These are phyloP conservation scores for Ehretia macrophylla DNA, from an alignment of 257 asterid species.

Conservation along the genomic window DNA sequence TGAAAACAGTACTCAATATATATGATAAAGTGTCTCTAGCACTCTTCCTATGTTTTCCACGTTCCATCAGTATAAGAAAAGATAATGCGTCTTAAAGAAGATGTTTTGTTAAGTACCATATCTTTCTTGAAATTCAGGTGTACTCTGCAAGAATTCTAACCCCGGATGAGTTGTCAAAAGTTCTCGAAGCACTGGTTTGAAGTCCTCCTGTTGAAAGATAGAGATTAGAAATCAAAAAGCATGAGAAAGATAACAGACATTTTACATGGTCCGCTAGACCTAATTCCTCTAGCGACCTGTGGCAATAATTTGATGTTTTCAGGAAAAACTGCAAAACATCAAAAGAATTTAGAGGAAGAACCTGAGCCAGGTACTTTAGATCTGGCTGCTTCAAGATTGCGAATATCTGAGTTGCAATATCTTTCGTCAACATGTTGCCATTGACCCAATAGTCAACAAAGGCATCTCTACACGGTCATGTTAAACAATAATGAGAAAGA, in stretches of 20 bases:
- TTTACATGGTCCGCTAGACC: neutral
- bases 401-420: slow-evolving; percentile 71
- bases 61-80: no score
- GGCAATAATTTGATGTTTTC: no score
- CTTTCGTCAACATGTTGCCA: slow-evolving; percentile 84
- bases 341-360: slow-evolving; percentile 15
- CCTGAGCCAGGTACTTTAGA: slow-evolving; percentile 71
- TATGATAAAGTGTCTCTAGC: no score
- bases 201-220: slow-evolving; percentile 61
- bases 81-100: no score
- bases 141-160: slow-evolving; percentile 91
- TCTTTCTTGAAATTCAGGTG: slow-evolving; percentile 99
- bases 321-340: neutral
- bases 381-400: slow-evolving; percentile 87
- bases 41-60: no score
- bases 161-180: slow-evolving; percentile 98
- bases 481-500: slow-evolving; percentile 14
- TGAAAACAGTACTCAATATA: no score
- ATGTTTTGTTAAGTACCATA: slow-evolving; percentile 64
- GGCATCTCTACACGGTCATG: slow-evolving; percentile 64
- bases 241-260: slow-evolving; percentile 6
- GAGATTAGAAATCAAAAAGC: neutral
- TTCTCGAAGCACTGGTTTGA: slow-evolving; percentile 91
- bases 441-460: slow-evolving; percentile 88
- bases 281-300: neutral